Percentiles rank a stretch among this genome's conserved stretches.
Conservation (phyloP, 2,329 filamentous ascomycete genomes). For the Cercospora canescens region DNA sequence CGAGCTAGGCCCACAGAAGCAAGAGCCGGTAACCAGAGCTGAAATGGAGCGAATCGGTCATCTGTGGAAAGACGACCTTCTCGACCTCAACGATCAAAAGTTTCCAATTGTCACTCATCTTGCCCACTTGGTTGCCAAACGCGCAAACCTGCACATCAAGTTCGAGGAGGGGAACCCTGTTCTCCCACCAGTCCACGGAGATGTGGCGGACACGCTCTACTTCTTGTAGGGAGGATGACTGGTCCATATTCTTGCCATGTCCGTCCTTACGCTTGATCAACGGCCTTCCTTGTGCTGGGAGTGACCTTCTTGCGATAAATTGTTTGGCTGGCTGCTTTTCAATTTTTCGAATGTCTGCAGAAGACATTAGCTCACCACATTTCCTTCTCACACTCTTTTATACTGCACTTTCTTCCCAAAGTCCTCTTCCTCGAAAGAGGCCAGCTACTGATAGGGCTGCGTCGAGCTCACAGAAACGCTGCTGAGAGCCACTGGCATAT, state of each 20-base stretch:
- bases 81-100: constrained; percentile 15
- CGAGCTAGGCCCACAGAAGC: background rate
- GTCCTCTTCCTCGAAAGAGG: constrained; percentile 17
- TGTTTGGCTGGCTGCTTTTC: background rate
- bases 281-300: background rate
- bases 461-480: constrained; percentile 15
- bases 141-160: constrained; percentile 14
- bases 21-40: background rate
- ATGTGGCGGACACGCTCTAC: constrained; percentile 13
- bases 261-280: background rate
- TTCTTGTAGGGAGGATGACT: constrained; percentile 9
- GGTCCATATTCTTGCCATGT: background rate
- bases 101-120: constrained; percentile 18
- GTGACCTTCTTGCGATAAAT: background rate
- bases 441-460: constrained; percentile 15
- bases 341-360: background rate
- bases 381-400: constrained; percentile 15
- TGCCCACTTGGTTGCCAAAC: constrained; percentile 10
- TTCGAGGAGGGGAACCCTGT: background rate
- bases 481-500: constrained; percentile 8
- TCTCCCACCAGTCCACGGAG: constrained; percentile 3
- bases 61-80: constrained; percentile 7
- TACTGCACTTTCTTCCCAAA: constrained; percentile 2
- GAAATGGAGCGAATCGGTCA: constrained; percentile 2
- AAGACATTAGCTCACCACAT: background rate